Evolutionary conservation across 371 early-diverging fungal species (phyloP), one percentile per base, ranked within the genome.

Genomic region (Dinochytrium kinnereticum): DNA sequence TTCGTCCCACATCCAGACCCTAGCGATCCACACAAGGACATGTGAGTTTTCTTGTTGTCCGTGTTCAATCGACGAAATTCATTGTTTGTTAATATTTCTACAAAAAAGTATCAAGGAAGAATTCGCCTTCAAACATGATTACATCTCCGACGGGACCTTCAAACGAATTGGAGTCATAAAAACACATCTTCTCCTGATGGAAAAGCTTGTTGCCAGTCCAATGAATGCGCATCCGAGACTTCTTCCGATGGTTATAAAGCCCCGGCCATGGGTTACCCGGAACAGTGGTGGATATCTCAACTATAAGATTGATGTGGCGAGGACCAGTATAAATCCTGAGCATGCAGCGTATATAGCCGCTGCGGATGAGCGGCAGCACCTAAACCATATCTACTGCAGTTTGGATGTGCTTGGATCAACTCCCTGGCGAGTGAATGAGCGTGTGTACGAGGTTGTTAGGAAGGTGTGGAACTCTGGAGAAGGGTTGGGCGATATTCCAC

Each of bases 171-270:
- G 97, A 36, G 85, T 95, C 1, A 89, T 98, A 80, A 82, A 82
- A 64, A 84, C 89, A 36, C 90, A 94, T 74, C 87, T 85, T 65
- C 83, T 84, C 2, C 84, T 97, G 49, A 85, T 90, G 0, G 91
- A 94, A 44, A 76, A 93, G 68, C 82, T 97, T 24, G 81, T 90
- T 28, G 79, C 78, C 38, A 91, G 91, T 38, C 87, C 91, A 17
- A 79, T 91, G 30, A 82, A 84, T 19, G 87, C 90, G 36, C 86
- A 88, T 2, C 93, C 97, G 0, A 90, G 94, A 49, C 80, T 91
- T 33, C 84, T 98, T 37, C 99, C 99, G 28, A 98, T 98, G 99
- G 79, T 98, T 51, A 92, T 97, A 1, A 91, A 90, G 38, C 99
- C 99, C 57, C 89, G 90, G 0, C 97, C 98, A 7, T 98, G 99